phyloP scores from a whole-genome alignment of 2,329 filamentous ascomycete species.

The Zasmidium citrigriseum region DNA sequence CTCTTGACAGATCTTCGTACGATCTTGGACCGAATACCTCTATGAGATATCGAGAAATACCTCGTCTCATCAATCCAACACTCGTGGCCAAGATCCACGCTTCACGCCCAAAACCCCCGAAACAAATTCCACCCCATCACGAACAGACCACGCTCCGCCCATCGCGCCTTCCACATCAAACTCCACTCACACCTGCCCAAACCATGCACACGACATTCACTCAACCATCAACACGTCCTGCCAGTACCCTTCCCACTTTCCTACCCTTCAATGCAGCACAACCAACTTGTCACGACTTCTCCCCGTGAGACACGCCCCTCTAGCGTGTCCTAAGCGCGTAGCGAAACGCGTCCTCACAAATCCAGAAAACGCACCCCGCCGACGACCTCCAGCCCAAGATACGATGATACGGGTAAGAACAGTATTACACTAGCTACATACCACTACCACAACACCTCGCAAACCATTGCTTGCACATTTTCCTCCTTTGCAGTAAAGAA shows the following conservation, averaged over 20 bases:
- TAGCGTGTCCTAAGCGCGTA: background rate
- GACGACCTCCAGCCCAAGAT: background rate
- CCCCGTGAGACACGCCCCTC: background rate
- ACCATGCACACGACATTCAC: background rate
- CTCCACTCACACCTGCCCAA: background rate
- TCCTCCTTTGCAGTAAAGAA: background rate
- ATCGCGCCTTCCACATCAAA: background rate
- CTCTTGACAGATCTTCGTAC: too few relatives aligned
- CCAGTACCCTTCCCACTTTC: background rate
- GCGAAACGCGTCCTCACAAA: slow-evolving; percentile 1
- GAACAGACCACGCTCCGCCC: background rate
- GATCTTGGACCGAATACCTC: too few relatives aligned
- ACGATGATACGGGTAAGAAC: background rate
- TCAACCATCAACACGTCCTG: background rate
- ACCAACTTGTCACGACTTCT: background rate
- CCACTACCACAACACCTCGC: background rate
- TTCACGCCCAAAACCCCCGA: background rate
- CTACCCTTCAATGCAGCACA: background rate
- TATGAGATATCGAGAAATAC: too few relatives aligned
- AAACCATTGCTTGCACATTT: background rate
- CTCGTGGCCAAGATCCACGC: too few relatives aligned
- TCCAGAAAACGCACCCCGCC: background rate
- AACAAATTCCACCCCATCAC: background rate
- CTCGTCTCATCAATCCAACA: too few relatives aligned
- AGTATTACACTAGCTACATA: slow-evolving; percentile 7